Conservation (phyloP, 192 early-diverging fungal genomes). For the Chytriomyces confervae region DNA sequence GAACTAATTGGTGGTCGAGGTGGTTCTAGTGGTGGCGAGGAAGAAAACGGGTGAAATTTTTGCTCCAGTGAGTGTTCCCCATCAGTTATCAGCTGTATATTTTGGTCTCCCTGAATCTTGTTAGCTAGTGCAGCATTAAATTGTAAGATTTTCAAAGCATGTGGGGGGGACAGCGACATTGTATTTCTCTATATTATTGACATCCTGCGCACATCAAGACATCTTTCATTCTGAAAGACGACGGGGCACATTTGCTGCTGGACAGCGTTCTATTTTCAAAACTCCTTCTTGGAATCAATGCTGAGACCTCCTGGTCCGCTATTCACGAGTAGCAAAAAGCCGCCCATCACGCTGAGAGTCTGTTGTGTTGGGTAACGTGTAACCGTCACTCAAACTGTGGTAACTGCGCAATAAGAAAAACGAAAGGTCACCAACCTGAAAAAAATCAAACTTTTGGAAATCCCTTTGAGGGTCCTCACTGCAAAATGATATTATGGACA, state of each 20-base stretch:
- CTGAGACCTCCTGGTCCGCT: slow-evolving; percentile 87
- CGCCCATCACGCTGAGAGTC: slow-evolving; percentile 92
- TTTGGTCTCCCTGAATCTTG: no score
- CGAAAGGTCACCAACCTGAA: slow-evolving; percentile 45
- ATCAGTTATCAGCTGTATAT: no score
- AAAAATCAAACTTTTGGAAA: slow-evolving; percentile 97
- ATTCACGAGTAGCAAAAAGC: slow-evolving; percentile 90
- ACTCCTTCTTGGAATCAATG: slow-evolving; percentile 95
- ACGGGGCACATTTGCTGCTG: background rate
- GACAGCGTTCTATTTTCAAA: background rate
- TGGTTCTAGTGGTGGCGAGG: background rate
- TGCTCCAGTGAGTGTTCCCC: no score
- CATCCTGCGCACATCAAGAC: background rate
- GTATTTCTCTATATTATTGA: background rate
- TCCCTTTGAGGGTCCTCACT: slow-evolving; percentile 56
- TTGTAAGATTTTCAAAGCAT: background rate
- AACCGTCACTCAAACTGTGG: no score
- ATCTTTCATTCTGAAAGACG: background rate
- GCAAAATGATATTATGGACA: slow-evolving; percentile 1
- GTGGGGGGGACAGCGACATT: background rate
- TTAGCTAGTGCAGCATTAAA: no score
- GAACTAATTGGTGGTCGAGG: slow-evolving; percentile 5
- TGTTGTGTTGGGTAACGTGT: slow-evolving; percentile 46
- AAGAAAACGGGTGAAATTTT: background rate
- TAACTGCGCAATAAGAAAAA: background rate